These are phyloP conservation scores for Saccharum spontaneum DNA, from an alignment of 176 grass and related monocot genomes.

Conservation along the genomic window DNA sequence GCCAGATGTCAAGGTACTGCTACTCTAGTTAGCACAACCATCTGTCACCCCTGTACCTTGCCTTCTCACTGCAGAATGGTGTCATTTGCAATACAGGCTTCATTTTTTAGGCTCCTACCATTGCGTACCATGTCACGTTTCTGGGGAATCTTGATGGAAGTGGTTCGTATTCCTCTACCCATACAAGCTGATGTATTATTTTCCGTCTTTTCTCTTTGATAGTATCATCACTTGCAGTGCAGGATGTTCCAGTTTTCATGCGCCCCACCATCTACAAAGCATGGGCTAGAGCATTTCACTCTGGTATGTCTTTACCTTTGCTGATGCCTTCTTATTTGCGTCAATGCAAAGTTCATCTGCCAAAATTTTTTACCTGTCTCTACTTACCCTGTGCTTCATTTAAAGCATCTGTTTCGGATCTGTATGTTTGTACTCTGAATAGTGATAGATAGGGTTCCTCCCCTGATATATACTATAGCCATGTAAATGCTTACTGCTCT, in stretches of 20 bases:
- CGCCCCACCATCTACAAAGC: conserved; percentile 60
- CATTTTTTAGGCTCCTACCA: conserved; percentile 71
- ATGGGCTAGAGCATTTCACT: conserved; percentile 85
- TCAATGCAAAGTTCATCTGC: neutral
- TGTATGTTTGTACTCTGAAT: neutral
- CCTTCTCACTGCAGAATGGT: neutral
- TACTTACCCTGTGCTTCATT: neutral
- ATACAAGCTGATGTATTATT: neutral
- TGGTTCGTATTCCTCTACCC: conserved; percentile 44
- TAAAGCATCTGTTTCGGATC: neutral
- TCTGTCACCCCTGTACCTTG: neutral
- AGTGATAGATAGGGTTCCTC: neutral
- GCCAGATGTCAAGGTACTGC: too few species aligned
- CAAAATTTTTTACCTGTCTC: neutral
- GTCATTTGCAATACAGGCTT: conserved; percentile 52
- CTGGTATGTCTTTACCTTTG: conserved; percentile 39
- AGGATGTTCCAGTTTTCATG: conserved; percentile 68
- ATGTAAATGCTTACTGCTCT: neutral
- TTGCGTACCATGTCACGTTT: conserved; percentile 77
- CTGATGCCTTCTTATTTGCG: neutral
- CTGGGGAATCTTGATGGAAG: conserved; percentile 78
- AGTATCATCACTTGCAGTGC: neutral
- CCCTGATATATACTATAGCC: neutral
- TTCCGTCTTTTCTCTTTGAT: neutral
- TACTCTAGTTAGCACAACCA: too few species aligned